Base-by-base conservation (phyloP, 2,329 filamentous ascomycete species). In the Leptodontidium sp. region DNA sequence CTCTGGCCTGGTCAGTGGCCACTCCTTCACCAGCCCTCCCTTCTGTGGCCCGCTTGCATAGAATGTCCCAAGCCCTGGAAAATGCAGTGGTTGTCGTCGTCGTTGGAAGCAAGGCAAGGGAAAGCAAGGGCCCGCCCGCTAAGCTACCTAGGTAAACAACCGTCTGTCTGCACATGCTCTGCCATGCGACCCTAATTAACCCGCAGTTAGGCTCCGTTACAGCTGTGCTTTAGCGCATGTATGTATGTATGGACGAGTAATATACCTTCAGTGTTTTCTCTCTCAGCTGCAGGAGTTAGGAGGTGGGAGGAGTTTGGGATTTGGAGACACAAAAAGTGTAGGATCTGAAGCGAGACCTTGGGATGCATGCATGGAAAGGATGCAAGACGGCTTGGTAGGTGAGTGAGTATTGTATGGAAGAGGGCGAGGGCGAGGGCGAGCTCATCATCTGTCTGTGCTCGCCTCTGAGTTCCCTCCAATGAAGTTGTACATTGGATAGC, bases 401-500 rank as follows among this genome's bases (percentile, higher is more conserved):
- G 11, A 12, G 4, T 40, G 11, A 12, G 38, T 40, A 40, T 12
- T 40, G 38, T 40, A 11, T 40, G 38, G 11, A 61, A 53, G 50
- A 32, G 52, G 52, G 52, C 52, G 26, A 53, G 26, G 14, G 14
- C 26, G 40, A 61, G 59, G 35, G 43, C 45, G 43, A 35, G 59
- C 26, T n/a, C 24, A 61, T 53, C 2, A 26, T 47, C 40, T 47
- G 24, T 40, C 40, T 47, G 24, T 40, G 47, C 58, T 32, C 58
- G 35, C 59, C 50, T 50, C 58, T 26, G 24, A 50, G 7, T 21
- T 38, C 11, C 52, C 29, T 49, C 50, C 61, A 58, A 64, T 21
- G 32, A 12, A 40, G 24, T 66, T 68, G 52, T 69, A 50, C 47
- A 66, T 66, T 64, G 52, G 21, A 43, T 69, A 32, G 24, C 58